phyloP scores from a whole-genome alignment of 345 rosid species.

The Heritiera littoralis region DNA sequence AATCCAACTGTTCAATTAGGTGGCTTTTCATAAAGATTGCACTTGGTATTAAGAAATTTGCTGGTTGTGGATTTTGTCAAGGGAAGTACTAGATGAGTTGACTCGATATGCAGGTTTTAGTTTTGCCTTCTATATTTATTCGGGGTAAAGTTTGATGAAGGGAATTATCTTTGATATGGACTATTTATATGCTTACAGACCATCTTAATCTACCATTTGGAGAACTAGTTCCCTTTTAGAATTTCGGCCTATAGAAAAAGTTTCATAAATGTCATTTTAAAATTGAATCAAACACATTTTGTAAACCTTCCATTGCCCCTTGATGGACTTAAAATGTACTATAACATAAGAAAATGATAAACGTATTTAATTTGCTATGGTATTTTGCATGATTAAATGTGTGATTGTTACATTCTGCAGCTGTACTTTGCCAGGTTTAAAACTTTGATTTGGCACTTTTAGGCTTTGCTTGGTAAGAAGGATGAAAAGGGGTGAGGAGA shows the following conservation, averaged over 20 bases:
- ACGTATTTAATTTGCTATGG: background rate
- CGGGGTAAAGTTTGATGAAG: background rate
- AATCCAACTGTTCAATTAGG: background rate
- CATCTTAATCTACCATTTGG: background rate
- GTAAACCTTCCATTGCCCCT: background rate
- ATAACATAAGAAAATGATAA: background rate
- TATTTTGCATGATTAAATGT: constrained; percentile 11
- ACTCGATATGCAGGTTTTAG: background rate
- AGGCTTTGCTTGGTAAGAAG: too few species aligned
- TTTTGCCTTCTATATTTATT: background rate
- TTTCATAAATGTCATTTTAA: background rate
- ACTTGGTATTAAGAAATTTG: background rate
- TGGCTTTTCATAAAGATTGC: background rate
- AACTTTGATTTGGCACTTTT: background rate
- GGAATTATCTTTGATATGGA: background rate
- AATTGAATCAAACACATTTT: background rate
- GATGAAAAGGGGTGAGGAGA: too few species aligned
- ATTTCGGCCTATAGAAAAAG: background rate
- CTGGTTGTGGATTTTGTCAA: background rate
- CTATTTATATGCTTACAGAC: background rate
- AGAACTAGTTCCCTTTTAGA: background rate
- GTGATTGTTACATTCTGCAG: background rate
- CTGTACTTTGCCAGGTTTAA: background rate
- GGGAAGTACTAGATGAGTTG: background rate
- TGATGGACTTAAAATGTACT: background rate